These are phyloP conservation scores for Rhizopus arrhizus DNA, from an alignment of 371 early-diverging fungal genomes.

Conservation along the genomic window DNA sequence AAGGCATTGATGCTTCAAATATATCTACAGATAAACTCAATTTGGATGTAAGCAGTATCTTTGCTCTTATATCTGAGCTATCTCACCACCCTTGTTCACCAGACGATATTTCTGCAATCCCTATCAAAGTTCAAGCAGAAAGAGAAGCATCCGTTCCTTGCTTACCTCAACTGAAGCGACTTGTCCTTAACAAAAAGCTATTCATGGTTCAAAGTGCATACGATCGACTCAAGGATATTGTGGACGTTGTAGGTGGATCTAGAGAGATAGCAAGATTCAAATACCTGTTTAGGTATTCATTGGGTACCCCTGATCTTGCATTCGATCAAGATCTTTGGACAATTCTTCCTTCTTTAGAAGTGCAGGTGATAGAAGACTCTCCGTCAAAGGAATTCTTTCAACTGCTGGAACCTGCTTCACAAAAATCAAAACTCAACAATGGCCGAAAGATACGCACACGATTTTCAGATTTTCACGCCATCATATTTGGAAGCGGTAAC, in stretches of 20 bases:
- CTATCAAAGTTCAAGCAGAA: slow-evolving; percentile 52
- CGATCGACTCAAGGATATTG: slow-evolving; percentile 49
- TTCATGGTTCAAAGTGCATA: slow-evolving; percentile 53
- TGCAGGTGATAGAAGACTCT: slow-evolving; percentile 46
- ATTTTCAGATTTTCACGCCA: slow-evolving; percentile 54
- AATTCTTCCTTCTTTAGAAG: slow-evolving; percentile 21
- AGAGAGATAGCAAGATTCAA: slow-evolving; percentile 45
- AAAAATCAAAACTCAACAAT: slow-evolving; percentile 36
- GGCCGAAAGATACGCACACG: slow-evolving; percentile 49
- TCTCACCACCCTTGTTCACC: slow-evolving; percentile 45
- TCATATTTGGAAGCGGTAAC: slow-evolving; percentile 63
- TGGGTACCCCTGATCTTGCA: slow-evolving; percentile 4
- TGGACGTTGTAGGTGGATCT: slow-evolving; percentile 54
- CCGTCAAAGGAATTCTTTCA: slow-evolving; percentile 46
- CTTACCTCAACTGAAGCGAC: slow-evolving; percentile 38
- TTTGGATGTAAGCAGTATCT: slow-evolving; percentile 58
- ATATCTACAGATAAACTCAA: slow-evolving; percentile 43
- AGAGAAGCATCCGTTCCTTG: slow-evolving; percentile 44
- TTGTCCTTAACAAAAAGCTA: slow-evolving; percentile 41
- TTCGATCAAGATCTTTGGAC: slow-evolving; percentile 40
- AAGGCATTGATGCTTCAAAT: slow-evolving; percentile 4
- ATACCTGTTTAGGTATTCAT: slow-evolving; percentile 40
- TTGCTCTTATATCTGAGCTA: slow-evolving; percentile 56
- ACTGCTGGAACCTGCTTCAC: slow-evolving; percentile 34
- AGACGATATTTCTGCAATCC: slow-evolving; percentile 45